Conservation (phyloP, 441 rosid species). For the Hura crepitans region DNA sequence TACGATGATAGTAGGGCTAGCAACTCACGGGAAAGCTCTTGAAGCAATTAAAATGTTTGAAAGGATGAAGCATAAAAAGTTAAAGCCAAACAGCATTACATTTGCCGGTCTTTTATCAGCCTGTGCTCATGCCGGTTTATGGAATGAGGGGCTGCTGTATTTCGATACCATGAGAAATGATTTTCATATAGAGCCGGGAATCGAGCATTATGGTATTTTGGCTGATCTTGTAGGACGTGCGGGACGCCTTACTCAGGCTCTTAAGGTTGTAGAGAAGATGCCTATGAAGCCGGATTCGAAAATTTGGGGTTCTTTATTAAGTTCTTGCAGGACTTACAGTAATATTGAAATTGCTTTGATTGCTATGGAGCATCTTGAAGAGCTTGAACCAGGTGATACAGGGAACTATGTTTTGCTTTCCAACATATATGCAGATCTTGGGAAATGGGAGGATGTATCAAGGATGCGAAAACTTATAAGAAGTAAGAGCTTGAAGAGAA, state of each 20-base stretch:
- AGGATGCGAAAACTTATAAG: constrained; percentile 44
- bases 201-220: constrained; percentile 56
- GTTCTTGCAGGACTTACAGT: constrained; percentile 45
- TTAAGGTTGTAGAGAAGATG: constrained; percentile 39
- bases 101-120: constrained; percentile 55
- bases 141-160: constrained; percentile 42
- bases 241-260: constrained; percentile 39
- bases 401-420: constrained; percentile 52
- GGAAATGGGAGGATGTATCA: constrained; percentile 50
- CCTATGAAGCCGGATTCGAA: constrained; percentile 53
- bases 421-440: constrained; percentile 53
- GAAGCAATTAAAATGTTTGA: constrained; percentile 38
- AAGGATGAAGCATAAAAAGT: constrained; percentile 38
- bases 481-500: constrained; percentile 41
- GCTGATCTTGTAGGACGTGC: constrained; percentile 54
- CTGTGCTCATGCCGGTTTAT: constrained; percentile 57
- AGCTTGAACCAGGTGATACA: constrained; percentile 52
- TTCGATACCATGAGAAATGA: constrained; percentile 43
- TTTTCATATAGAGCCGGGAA: constrained; percentile 37
- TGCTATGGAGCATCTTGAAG: constrained; percentile 46
- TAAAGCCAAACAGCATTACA: constrained; percentile 44
- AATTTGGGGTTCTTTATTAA: constrained; percentile 54
- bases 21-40: constrained; percentile 46
- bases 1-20: constrained; percentile 56
- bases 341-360: constrained; percentile 45